Conservation (phyloP, 169 alveolate genomes). For the Prorocentrum cordatum region DNA sequence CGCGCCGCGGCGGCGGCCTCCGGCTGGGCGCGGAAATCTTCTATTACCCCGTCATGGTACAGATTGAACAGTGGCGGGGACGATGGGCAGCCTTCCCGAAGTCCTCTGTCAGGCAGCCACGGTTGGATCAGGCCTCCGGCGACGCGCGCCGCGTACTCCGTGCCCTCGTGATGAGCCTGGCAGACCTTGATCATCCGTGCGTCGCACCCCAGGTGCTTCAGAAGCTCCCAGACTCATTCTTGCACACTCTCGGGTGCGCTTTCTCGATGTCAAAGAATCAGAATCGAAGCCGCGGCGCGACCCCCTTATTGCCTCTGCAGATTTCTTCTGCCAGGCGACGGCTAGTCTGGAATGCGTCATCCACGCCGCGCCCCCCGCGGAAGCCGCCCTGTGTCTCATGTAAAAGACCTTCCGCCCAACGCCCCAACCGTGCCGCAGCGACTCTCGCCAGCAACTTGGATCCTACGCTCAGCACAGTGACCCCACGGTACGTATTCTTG, state of each 20-base stretch:
- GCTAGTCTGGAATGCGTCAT: not conserved
- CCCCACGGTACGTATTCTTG: not conserved
- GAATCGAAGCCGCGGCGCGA: too few relatives aligned
- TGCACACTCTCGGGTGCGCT: not conserved
- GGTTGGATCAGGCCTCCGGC: not conserved
- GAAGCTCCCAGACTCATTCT: not conserved
- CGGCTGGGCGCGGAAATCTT: not conserved
- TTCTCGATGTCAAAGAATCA: not conserved
- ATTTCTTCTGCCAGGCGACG: not conserved
- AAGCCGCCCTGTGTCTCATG: not conserved
- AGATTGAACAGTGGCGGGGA: not conserved
- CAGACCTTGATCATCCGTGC: not conserved
- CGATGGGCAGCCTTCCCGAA: conserved; percentile 14
- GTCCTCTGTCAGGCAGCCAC: not conserved
- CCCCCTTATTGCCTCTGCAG: too few relatives aligned
- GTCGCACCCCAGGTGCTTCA: not conserved
- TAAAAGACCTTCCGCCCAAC: not conserved
- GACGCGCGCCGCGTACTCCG: not conserved
- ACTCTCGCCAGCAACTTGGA: not conserved
- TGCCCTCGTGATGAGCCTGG: not conserved
- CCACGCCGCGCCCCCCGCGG: not conserved
- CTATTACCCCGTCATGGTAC: not conserved
- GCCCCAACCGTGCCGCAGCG: not conserved
- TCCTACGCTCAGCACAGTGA: not conserved
- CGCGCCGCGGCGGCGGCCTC: not conserved